These are phyloP conservation scores for Furcasterigmium sp. DNA, from an alignment of 2,329 filamentous ascomycete genomes.

Conservation along the genomic window DNA sequence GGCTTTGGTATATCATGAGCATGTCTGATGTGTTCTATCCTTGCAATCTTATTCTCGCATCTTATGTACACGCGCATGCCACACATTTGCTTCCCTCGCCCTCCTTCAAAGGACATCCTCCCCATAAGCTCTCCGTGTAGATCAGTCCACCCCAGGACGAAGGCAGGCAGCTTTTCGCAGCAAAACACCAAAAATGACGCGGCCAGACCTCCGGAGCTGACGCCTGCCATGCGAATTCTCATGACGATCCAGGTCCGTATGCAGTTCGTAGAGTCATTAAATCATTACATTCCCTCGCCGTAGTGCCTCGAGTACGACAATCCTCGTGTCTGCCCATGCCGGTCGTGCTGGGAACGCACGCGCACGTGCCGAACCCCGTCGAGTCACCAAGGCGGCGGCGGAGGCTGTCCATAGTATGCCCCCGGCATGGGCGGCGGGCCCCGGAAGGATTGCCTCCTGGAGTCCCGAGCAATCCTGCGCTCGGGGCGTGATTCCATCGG, in stretches of 20 bases:
- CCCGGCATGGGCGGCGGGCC: constrained; percentile 3
- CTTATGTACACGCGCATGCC: no score
- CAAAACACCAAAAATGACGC: no score
- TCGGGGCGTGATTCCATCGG: constrained; percentile 28
- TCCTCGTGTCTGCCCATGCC: neutral
- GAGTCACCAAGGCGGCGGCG: neutral
- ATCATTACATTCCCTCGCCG: neutral
- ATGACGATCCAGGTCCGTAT: neutral
- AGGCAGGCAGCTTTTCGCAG: no score
- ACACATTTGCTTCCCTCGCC: no score
- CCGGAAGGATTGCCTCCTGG: constrained; percentile 1
- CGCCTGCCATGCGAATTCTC: neutral
- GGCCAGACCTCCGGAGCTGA: neutral
- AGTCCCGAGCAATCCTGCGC: constrained; percentile 8
- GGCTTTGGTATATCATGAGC: no score
- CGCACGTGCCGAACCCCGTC: neutral
- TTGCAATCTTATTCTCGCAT: no score
- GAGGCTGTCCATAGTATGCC: constrained; percentile 4
- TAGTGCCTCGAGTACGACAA: neutral
- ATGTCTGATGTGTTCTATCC: no score
- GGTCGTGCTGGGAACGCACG: neutral
- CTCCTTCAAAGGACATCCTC: no score
- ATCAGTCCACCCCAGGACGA: no score
- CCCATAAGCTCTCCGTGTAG: no score
- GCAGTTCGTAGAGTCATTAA: neutral